phyloP scores from a whole-genome alignment of 352 stramenopile species.

The Phytophthora boehmeriae region DNA sequence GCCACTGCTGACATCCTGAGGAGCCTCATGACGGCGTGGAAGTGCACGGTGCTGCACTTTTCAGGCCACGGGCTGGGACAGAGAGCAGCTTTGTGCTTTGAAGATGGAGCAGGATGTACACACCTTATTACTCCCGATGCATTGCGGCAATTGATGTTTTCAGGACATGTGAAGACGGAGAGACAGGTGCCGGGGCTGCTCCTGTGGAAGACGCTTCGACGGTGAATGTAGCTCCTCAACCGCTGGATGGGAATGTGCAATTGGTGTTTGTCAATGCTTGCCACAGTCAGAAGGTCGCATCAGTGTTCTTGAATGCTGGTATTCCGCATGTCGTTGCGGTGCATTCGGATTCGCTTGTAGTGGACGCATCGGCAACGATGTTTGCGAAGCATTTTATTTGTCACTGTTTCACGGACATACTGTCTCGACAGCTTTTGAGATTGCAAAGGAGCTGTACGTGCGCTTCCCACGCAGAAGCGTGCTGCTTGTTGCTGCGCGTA shows the following conservation, averaged over 20 bases:
- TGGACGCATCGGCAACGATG: constrained; percentile 78
- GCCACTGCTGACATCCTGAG: constrained; percentile 77
- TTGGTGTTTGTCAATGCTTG: constrained; percentile 88
- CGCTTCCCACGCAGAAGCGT: constrained; percentile 62
- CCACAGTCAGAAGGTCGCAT: constrained; percentile 86
- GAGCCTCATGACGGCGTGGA: constrained; percentile 79
- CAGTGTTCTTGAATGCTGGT: constrained; percentile 88
- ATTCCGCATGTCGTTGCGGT: constrained; percentile 92
- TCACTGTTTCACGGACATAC: constrained; percentile 79
- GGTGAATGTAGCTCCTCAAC: constrained; percentile 10
- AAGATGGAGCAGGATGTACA: constrained; percentile 74
- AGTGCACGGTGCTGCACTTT: constrained; percentile 80
- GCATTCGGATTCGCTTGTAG: constrained; percentile 77
- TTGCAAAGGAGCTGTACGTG: constrained; percentile 69
- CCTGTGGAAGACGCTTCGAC: constrained; percentile 12
- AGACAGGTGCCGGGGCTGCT: constrained; percentile 28
- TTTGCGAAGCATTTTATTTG: constrained; percentile 87
- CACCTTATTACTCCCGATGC: constrained; percentile 76
- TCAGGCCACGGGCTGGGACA: constrained; percentile 77
- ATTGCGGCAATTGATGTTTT: constrained; percentile 74
- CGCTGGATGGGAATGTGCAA: constrained; percentile 45
- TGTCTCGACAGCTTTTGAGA: constrained; percentile 73
- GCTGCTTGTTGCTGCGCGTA: constrained; percentile 85
- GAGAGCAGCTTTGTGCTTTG: constrained; percentile 76
- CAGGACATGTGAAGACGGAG: constrained; percentile 25